Base-by-base conservation (phyloP, 306 rosid genomes). In the Hippophae rhamnoides region DNA sequence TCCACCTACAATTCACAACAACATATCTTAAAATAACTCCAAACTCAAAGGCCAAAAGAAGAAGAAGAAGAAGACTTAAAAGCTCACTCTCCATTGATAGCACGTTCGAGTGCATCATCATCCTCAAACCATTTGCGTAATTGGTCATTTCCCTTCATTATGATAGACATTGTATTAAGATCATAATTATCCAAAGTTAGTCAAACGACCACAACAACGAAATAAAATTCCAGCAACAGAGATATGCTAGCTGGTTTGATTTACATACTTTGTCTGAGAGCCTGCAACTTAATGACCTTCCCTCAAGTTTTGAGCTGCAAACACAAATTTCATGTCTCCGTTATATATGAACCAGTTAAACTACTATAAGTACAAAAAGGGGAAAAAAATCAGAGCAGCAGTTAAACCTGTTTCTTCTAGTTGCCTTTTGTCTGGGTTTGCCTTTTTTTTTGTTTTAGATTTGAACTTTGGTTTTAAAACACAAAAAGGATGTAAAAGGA, bases 291-390 rank as follows among this genome's bases (percentile, higher is more conserved):
- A 71, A 38, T 26, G 90, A 64, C 72, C 99, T 83, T 49, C 94
- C 99, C 83, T 93, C 97, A 57, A 93, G 95, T 72, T 86, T 84
- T 70, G 88, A 82, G 81, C 99, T 93, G 87, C 76, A 65, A 76
- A 66, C 55, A 31, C 63, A 64, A 71, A 54, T 62, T 45, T 41
- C 5, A 47, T 56, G 52, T 41, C 12, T 47, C 53, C 25, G 11
- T 54, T 51, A 6, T n/a, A 42, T 58, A 48, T 51, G 38, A 63
- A 52, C 50, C 54, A 51, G 13, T 8, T 60, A 5, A 61, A 40
- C 23, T 18, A 18, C 23, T 18, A 18, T 18, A 18, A 18, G 18
- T 18, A 31, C 48, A 38, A 27, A 27, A 27, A 2, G 38, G 38
- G 38, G 38, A 27, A 27, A 27, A 27, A 27, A 27, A 27, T 27